Evolutionary conservation across 208 protist species (phyloP).

Genomic region (Giardia muris): DNA sequence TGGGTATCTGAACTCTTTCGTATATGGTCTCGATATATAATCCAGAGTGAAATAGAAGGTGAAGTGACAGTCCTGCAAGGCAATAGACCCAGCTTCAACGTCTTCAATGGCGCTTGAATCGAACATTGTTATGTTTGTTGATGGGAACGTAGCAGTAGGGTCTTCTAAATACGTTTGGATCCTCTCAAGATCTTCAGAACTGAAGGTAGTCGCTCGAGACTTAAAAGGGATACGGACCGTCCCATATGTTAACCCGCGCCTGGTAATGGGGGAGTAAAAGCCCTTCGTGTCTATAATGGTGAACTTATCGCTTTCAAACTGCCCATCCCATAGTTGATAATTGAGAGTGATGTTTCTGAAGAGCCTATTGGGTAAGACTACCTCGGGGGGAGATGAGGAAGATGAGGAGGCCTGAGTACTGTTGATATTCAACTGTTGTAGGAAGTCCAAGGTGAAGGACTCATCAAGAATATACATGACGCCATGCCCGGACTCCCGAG

Average conservation of each 20-base stretch:
- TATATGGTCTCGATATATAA: background rate
- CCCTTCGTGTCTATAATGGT: too few relatives aligned
- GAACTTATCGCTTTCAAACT: too few relatives aligned
- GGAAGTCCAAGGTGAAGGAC: background rate
- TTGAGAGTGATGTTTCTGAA: too few relatives aligned
- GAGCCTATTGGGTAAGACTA: too few relatives aligned
- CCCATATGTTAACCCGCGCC: too few relatives aligned
- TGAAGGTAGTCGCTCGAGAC: background rate
- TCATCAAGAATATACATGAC: background rate
- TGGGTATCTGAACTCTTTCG: background rate
- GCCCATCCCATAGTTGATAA: too few relatives aligned
- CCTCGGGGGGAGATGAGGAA: background rate
- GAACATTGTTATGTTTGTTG: background rate
- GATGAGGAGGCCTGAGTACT: background rate
- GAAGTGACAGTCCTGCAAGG: background rate
- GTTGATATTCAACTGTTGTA: background rate
- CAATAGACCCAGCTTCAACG: background rate
- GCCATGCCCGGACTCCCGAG: background rate
- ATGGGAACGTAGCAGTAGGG: background rate
- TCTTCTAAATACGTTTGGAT: background rate
- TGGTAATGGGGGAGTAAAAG: too few relatives aligned
- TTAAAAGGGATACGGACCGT: too few relatives aligned
- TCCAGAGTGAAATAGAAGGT: background rate
- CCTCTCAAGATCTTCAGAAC: background rate
- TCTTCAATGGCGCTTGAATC: background rate